phyloP scores from a whole-genome alignment of 176 grass and related monocot genomes.

The barley (Hordeum vulgare) region DNA sequence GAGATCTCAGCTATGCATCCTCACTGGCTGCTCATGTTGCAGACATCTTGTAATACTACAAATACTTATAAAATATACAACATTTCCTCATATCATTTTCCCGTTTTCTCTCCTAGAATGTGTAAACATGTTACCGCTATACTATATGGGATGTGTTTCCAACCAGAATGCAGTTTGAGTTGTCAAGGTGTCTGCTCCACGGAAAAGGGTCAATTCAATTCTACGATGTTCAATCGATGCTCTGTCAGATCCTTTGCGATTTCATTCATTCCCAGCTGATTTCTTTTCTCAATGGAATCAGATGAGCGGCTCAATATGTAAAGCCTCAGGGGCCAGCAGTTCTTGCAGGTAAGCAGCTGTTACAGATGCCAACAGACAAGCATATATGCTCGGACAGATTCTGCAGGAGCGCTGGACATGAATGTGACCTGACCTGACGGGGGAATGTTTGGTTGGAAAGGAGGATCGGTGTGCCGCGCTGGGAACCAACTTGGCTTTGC shows the following conservation, averaged over 20 bases:
- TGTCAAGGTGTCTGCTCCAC: background rate
- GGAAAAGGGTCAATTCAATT: background rate
- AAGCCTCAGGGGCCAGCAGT: background rate
- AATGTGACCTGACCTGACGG: background rate
- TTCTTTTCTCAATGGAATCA: background rate
- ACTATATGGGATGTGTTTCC: background rate
- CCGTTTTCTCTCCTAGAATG: background rate
- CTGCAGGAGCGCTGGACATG: background rate
- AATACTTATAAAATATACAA: background rate
- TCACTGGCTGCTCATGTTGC: background rate
- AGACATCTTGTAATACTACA: background rate
- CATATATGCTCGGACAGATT: background rate
- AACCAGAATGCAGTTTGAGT: background rate
- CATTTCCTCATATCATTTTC: background rate
- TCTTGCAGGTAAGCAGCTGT: background rate
- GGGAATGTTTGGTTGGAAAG: background rate
- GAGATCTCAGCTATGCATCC: background rate
- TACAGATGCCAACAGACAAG: background rate
- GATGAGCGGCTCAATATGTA: background rate
- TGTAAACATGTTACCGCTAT: background rate
- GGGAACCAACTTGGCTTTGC: background rate
- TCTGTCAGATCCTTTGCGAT: background rate
- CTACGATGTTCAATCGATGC: background rate
- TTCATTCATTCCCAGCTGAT: background rate
- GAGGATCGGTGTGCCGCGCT: background rate